Percentiles rank a stretch among this genome's conserved stretches.
Conservation (phyloP, 352 stramenopile species). For the Phytopythium boreale region DNA sequence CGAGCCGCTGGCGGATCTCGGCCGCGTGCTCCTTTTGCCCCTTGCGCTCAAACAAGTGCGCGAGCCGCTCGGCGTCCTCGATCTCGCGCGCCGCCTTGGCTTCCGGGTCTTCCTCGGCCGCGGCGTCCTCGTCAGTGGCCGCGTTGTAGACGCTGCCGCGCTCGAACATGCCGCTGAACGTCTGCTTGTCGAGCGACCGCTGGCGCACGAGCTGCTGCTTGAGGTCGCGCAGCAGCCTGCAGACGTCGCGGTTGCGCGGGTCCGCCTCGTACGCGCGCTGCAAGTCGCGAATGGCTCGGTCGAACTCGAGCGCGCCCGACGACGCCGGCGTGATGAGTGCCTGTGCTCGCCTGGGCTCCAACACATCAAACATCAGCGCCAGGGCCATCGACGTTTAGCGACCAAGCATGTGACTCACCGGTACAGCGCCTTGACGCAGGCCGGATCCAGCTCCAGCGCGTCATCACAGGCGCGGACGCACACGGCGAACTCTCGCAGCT, state of each 20-base stretch:
- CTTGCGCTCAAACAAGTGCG: constrained; percentile 65
- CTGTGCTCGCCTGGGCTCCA: constrained; percentile 44
- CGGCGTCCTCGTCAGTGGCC: constrained; percentile 1
- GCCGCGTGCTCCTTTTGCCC: constrained; percentile 51
- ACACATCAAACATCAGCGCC: neutral
- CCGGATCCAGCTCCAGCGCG: constrained; percentile 49
- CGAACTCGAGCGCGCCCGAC: constrained; percentile 73
- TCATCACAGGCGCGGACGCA: constrained; percentile 76
- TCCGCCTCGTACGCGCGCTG: constrained; percentile 65
- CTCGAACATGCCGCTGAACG: constrained; percentile 84
- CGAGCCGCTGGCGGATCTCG: constrained; percentile 65
- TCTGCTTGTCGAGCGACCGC: constrained; percentile 61
- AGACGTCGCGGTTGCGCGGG: constrained; percentile 52
- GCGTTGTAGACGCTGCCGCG: constrained; percentile 61
- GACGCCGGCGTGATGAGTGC: constrained; percentile 74
- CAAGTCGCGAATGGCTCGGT: constrained; percentile 67
- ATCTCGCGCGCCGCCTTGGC: constrained; percentile 25
- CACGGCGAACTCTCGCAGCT: constrained; percentile 57
- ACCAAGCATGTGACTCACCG: constrained; percentile 22
- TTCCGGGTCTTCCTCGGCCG: neutral
- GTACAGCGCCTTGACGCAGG: constrained; percentile 80
- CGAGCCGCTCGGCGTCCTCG: constrained; percentile 60
- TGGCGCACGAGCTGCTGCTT: constrained; percentile 66
- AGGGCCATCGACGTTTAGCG: neutral
- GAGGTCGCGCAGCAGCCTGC: constrained; percentile 64